A percentile compares a stretch with the other conserved stretches of the same genome.
These are phyloP conservation scores for Panaeolus cyanescens DNA, from an alignment of 768 basidiomycete genomes.

Conservation along the genomic window DNA sequence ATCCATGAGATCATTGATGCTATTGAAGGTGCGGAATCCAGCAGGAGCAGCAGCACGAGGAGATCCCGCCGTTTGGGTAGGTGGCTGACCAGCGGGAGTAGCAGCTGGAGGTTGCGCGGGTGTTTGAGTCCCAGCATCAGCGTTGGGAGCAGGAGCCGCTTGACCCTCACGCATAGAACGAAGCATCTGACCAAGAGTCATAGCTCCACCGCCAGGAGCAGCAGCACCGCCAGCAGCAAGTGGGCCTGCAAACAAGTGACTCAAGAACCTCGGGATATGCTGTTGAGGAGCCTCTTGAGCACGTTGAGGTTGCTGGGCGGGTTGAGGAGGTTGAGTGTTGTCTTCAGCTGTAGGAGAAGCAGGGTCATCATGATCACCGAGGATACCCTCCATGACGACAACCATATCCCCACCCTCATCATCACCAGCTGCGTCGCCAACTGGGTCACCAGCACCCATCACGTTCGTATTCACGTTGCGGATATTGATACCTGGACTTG, in stretches of 20 bases:
- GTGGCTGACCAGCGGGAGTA: background rate
- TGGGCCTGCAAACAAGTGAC: background rate
- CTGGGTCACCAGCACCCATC: background rate
- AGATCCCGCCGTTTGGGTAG: background rate
- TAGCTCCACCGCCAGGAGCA: background rate
- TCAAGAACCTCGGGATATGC: background rate
- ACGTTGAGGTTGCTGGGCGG: background rate
- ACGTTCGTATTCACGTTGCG: background rate
- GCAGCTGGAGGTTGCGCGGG: background rate
- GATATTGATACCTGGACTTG: background rate
- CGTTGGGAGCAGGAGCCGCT: too few species aligned
- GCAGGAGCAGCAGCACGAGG: background rate
- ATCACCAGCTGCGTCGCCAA: background rate
- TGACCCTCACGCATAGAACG: background rate
- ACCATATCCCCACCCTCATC: constrained; percentile 6
- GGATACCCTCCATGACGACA: constrained; percentile 4
- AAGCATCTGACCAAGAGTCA: background rate
- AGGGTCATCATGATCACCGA: background rate
- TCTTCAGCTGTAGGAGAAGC: background rate
- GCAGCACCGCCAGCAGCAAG: background rate
- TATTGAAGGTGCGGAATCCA: background rate
- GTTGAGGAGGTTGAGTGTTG: background rate
- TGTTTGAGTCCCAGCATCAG: background rate
- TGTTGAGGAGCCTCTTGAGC: background rate
- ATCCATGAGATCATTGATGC: background rate